phyloP scores from a whole-genome alignment of 2,329 filamentous ascomycete species.

The Aspergillus sp. region DNA sequence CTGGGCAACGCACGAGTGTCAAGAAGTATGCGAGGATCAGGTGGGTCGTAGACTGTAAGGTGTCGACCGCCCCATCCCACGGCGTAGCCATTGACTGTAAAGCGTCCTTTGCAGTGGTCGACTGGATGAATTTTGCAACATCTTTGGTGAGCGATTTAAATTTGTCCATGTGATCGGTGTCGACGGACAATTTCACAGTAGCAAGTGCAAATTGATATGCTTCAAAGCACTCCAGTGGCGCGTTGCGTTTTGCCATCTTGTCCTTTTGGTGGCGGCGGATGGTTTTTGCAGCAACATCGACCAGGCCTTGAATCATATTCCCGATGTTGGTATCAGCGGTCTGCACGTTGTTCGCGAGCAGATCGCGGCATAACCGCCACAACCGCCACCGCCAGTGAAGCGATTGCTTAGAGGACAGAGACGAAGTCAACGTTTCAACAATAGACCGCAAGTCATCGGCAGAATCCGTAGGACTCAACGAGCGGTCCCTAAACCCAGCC shows the following conservation, averaged over 20 bases:
- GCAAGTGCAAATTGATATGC: conserved; percentile 35
- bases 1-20: conserved; percentile 30
- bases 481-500: conserved; percentile 30
- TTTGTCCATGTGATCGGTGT: conserved; percentile 20
- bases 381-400: conserved; percentile 42
- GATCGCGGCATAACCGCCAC: conserved; percentile 37
- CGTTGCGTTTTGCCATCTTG: conserved; percentile 20
- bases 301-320: conserved; percentile 21
- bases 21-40: conserved; percentile 36
- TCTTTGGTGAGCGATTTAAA: conserved; percentile 26
- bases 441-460: conserved; percentile 24
- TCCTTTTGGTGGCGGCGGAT: conserved; percentile 31
- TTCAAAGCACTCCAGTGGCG: conserved; percentile 37
- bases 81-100: conserved; percentile 23
- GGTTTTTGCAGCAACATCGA: conserved; percentile 27
- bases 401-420: conserved; percentile 30
- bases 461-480: conserved; percentile 21
- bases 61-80: conserved; percentile 40
- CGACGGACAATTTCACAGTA: conserved; percentile 21
- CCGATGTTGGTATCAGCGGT: conserved; percentile 19
- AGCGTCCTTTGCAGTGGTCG: conserved; percentile 23
- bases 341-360: conserved; percentile 30
- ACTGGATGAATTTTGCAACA: conserved; percentile 23
- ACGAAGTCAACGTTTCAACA: conserved; percentile 25
- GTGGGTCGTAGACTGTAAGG: conserved; percentile 27